Evolutionary conservation across 805 yeast species (phyloP).

Genomic region (Saccharomyces cerevisiae): DNA sequence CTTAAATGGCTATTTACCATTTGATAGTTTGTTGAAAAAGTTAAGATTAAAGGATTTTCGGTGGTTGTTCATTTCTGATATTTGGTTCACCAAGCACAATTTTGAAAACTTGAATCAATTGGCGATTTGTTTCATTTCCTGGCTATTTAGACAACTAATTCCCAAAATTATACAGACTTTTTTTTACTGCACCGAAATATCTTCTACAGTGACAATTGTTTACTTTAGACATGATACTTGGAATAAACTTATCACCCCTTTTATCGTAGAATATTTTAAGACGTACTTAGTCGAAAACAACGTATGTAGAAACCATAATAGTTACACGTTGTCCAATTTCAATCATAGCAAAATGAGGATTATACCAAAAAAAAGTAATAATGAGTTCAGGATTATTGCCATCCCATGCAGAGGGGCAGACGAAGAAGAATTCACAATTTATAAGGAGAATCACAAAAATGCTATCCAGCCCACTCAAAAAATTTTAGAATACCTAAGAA

Average conservation of each 20-base stretch:
- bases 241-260: conserved; percentile 37
- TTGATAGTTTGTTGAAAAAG: conserved; percentile 29
- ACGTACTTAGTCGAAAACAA: conserved; percentile 28
- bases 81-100: conserved; percentile 36
- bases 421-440: conserved; percentile 30
- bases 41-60: conserved; percentile 34
- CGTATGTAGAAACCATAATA: conserved; percentile 16
- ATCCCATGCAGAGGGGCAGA: conserved; percentile 39
- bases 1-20: conserved; percentile 30
- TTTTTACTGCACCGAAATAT: conserved; percentile 61
- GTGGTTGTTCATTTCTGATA: conserved; percentile 43
- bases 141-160: conserved; percentile 49
- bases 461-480: conserved; percentile 39
- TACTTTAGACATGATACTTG: conserved; percentile 57
- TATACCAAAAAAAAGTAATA: conserved; percentile 46
- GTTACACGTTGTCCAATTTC: conserved; percentile 13
- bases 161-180: conserved; percentile 40
- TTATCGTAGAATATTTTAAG: conserved; percentile 36
- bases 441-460: conserved; percentile 29
- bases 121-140: conserved; percentile 39
- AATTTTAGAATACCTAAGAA: conserved; percentile 31
- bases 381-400: conserved; percentile 52
- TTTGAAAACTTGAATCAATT: conserved; percentile 31
- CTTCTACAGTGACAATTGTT: conserved; percentile 33
- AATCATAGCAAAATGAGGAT: conserved; percentile 40